Percentiles rank a stretch among this genome's conserved stretches.
Evolutionary conservation across 768 basidiomycete genomes (phyloP).

Genomic region (Xerocomus potaroensis): DNA sequence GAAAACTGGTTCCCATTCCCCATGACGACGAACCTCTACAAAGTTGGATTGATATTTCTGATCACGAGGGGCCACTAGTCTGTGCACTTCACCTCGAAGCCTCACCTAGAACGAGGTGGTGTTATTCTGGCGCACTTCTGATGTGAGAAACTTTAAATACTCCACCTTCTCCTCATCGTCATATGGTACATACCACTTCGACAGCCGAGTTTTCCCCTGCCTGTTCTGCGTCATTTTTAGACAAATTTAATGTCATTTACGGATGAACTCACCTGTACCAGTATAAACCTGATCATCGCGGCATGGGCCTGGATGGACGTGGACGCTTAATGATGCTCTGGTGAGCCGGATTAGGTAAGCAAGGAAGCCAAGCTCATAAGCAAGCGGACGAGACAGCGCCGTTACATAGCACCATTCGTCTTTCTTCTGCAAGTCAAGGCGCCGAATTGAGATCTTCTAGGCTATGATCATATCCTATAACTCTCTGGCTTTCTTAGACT

Average conservation of each 20-base stretch:
- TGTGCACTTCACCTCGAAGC: constrained; percentile 92
- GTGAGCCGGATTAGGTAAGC: too few relatives aligned
- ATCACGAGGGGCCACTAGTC: constrained; percentile 92
- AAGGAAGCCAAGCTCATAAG: too few relatives aligned
- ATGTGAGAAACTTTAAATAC: background rate
- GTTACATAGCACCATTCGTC: too few relatives aligned
- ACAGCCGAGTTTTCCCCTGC: constrained; percentile 95
- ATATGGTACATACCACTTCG: constrained; percentile 99
- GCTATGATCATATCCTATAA: too few relatives aligned
- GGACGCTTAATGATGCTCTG: too few relatives aligned
- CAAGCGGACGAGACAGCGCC: too few relatives aligned
- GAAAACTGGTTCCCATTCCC: background rate
- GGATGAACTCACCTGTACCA: constrained; percentile 71
- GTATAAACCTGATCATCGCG: constrained; percentile 93
- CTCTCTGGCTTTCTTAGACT: too few relatives aligned
- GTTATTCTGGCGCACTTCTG: constrained; percentile 1
- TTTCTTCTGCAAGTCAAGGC: too few relatives aligned
- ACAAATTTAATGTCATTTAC: constrained; percentile 1
- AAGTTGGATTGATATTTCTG: constrained; percentile 99
- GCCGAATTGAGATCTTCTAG: too few relatives aligned
- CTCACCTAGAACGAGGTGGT: constrained; percentile 56
- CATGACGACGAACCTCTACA: constrained; percentile 72
- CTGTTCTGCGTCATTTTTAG: constrained; percentile 62
- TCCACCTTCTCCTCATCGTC: constrained; percentile 97
- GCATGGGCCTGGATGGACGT: constrained; percentile 12